A percentile compares a stretch with the other conserved stretches of the same genome.
phyloP scores from a whole-genome alignment of 257 asterid genomes.

The Marsdenia floribunda region DNA sequence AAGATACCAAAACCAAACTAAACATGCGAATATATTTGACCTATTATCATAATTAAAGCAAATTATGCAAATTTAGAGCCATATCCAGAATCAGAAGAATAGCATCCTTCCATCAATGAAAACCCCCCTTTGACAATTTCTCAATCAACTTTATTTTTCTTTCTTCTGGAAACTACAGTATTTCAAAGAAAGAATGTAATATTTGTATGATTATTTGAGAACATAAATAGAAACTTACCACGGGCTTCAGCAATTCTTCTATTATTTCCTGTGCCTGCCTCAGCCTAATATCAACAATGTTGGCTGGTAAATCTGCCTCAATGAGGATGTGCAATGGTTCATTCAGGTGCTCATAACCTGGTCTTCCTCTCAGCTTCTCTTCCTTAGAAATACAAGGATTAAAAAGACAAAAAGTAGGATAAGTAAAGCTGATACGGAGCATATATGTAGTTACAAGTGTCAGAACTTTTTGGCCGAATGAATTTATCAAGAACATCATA shows the following conservation, averaged over 20 bases:
- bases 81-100: background rate
- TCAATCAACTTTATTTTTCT: background rate
- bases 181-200: background rate
- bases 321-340: slow-evolving; percentile 85
- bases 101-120: background rate
- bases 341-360: slow-evolving; percentile 92
- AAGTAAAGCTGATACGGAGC: too few species aligned
- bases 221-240: slow-evolving; percentile 37
- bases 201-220: background rate
- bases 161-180: background rate
- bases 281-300: slow-evolving; percentile 62
- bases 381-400: slow-evolving; percentile 44
- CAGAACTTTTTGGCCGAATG: background rate
- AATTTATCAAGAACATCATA: slow-evolving; percentile 12
- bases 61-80: background rate
- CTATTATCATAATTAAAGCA: background rate
- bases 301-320: slow-evolving; percentile 94
- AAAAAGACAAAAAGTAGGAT: background rate
- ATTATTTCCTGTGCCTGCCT: slow-evolving; percentile 89
- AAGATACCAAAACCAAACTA: background rate
- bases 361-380: slow-evolving; percentile 85
- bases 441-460: background rate
- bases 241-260: slow-evolving; percentile 89
- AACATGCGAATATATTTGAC: background rate
- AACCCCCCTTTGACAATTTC: background rate